Evolutionary conservation across 331 rosid genomes (phyloP).

Genomic region (Malus hybrid): DNA sequence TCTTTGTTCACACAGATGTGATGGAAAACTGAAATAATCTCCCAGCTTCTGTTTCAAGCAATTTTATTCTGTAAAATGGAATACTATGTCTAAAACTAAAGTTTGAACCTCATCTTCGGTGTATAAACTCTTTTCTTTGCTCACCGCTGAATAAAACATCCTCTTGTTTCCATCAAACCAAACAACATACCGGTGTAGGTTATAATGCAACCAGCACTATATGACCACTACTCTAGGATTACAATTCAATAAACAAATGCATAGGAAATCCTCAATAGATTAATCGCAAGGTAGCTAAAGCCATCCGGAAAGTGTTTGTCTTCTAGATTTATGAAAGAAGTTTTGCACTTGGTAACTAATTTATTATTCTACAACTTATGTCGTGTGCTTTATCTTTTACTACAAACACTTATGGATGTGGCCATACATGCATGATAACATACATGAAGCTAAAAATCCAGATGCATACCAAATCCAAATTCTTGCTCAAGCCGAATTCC

Average conservation of each 20-base stretch:
- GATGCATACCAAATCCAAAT: too few relatives aligned
- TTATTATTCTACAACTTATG: too few relatives aligned
- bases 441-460: too few relatives aligned
- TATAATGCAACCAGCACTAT: not conserved
- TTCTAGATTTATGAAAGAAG: not conserved
- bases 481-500: constrained; percentile 27
- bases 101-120: not conserved
- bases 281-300: not conserved
- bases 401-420: too few relatives aligned
- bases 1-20: too few relatives aligned
- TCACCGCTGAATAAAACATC: not conserved
- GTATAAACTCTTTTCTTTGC: not conserved
- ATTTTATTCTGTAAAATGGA: too few relatives aligned
- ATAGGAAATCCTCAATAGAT: not conserved
- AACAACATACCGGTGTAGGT: not conserved
- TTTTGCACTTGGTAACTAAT: too few relatives aligned
- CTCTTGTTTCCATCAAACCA: not conserved
- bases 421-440: too few relatives aligned
- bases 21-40: too few relatives aligned
- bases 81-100: too few relatives aligned
- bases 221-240: not conserved
- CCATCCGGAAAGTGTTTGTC: not conserved
- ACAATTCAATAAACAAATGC: not conserved
- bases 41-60: too few relatives aligned
- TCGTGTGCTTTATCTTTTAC: too few relatives aligned